Conservation (phyloP, 257 asterid genomes). For the Ehretia macrophylla region DNA sequence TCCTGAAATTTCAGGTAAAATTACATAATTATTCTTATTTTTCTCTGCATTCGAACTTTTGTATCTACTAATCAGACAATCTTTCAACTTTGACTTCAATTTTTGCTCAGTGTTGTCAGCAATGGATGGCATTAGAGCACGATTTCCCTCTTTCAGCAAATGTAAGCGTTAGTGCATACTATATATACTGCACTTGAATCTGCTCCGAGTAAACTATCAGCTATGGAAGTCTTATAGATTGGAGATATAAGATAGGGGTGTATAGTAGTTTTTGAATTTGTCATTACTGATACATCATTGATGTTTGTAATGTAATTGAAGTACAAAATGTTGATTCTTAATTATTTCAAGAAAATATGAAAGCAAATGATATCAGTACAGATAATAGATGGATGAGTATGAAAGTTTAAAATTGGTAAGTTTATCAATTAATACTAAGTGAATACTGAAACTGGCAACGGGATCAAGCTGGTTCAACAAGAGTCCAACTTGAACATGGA, state of each 20-base stretch:
- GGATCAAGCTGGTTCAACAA: background rate
- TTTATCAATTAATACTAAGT: too few relatives aligned
- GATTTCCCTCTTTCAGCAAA: conserved; percentile 29
- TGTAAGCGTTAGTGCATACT: conserved; percentile 22
- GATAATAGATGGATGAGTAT: too few relatives aligned
- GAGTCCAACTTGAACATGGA: background rate
- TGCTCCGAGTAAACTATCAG: background rate
- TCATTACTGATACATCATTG: too few relatives aligned
- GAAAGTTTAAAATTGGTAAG: too few relatives aligned
- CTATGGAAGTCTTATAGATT: background rate
- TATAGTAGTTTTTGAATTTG: too few relatives aligned
- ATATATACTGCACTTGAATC: background rate
- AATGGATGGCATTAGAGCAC: conserved; percentile 40
- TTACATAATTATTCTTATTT: background rate
- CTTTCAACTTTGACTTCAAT: background rate
- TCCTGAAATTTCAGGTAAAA: conserved; percentile 71
- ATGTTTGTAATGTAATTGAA: too few relatives aligned
- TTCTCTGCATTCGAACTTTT: background rate
- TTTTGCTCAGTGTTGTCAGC: conserved; percentile 36
- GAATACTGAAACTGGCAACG: too few relatives aligned
- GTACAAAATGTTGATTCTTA: too few relatives aligned
- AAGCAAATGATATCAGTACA: too few relatives aligned
- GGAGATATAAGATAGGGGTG: background rate
- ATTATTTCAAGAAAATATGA: too few relatives aligned
- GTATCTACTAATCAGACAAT: background rate